A percentile compares a stretch with the other conserved stretches of the same genome.
phyloP scores from a whole-genome alignment of 2,329 filamentous ascomycete genomes.

The Arthrobotrys pseudoclavata region DNA sequence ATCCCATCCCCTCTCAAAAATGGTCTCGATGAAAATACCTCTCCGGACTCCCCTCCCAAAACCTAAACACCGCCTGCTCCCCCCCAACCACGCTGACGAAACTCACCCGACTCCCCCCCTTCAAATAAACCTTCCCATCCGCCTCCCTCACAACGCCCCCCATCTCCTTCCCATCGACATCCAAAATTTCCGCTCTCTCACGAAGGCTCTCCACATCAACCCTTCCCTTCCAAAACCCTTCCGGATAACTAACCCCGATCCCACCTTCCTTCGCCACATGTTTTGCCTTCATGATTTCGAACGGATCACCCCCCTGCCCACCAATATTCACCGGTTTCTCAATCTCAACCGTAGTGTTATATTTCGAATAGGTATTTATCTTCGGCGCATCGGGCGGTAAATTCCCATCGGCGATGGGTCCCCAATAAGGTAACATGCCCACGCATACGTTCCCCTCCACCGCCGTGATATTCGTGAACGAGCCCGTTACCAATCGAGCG shows the following conservation, averaged over 20 bases:
- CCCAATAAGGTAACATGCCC: conserved; percentile 1
- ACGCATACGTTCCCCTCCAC: background rate
- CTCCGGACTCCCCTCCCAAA: background rate
- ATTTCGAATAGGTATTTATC: conserved; percentile 4
- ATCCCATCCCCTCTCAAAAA: no score
- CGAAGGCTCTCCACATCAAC: conserved; percentile 18
- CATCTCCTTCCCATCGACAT: background rate
- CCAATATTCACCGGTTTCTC: conserved; percentile 6
- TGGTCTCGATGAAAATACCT: background rate
- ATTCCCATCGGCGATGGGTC: background rate
- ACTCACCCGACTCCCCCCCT: background rate
- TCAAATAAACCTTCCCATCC: conserved; percentile 3
- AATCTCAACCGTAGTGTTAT: background rate
- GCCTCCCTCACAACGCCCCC: conserved; percentile 17
- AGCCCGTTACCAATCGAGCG: background rate
- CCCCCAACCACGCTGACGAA: background rate
- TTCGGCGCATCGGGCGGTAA: background rate
- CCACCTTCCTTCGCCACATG: conserved; percentile 10
- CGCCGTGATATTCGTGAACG: conserved; percentile 17
- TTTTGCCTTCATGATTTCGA: background rate
- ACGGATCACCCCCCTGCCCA: background rate
- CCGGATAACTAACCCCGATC: conserved; percentile 18
- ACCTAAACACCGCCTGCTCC: background rate
- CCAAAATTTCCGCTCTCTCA: conserved; percentile 2
- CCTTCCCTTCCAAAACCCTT: conserved; percentile 21